Evolutionary conservation across 176 grass and related monocot species (phyloP), one percentile per base, ranked within the genome.

Genomic region (Oryza coarctata): DNA sequence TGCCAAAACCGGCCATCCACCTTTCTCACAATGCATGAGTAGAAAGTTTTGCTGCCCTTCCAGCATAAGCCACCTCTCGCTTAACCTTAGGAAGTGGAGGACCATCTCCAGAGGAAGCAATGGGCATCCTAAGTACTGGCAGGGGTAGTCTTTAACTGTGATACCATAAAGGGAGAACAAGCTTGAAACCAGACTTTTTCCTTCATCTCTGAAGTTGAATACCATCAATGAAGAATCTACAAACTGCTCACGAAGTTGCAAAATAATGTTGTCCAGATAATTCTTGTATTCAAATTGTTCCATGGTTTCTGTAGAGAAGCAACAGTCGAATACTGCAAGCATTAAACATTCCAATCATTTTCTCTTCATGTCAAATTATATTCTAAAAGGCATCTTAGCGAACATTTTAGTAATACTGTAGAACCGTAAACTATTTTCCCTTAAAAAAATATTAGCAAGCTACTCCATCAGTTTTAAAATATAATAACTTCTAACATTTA

Each of bases 11-110:
- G 92, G 92, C 95, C 95, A 98, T 63, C 92, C 95, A 22, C 92
- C 95, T 78, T 73, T 87, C 85, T 98, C 92, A 72, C 95, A 98
- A 77, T 98, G 95, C 86, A 98, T 93, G 30, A 98, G 50, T 75
- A 98, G 72, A 80, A 95, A 87, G 63, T 93, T 95, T 90, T 98
- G 88, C 33, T 92, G 87, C 73, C 75, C 83, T 81, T 92, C 90
- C 34, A 80, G 57, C 65, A 74, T 87, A 84, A 98, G 95, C 92
- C 92, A 98, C 67, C 71, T 92, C 73, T 98, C 92, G 30, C 78
- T 91, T 62, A 94, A 79, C 71, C 86, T 93, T 55, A 98, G 86
- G 72, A 98, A 94, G n/a, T 98, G 88, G 12, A 80, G 71, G 9
- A 94, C 88, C 57, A 86, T 90, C n/a, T 98, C 95, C 73, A 98